These are phyloP conservation scores for Wakefieldia striispora DNA, from an alignment of 768 basidiomycete genomes.

Conservation along the genomic window DNA sequence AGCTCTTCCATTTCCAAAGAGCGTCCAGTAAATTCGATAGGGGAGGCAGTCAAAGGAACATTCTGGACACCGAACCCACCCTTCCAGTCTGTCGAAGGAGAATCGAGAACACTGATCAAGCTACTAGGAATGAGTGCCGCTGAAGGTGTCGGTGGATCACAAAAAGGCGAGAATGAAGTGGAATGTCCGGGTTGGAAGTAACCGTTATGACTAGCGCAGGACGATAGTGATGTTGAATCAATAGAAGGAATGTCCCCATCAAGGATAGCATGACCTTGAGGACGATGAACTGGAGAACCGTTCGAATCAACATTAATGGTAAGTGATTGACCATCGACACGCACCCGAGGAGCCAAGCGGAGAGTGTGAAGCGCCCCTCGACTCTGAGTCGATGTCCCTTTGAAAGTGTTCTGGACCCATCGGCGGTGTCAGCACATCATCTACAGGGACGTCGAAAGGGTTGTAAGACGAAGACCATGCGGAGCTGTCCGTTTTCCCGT, in stretches of 20 bases:
- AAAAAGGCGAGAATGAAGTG: conserved; percentile 54
- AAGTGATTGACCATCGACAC: conserved; percentile 21
- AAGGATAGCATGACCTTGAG: conserved; percentile 42
- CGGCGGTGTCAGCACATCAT: conserved; percentile 19
- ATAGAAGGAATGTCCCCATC: conserved; percentile 39
- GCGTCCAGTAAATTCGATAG: conserved; percentile 38
- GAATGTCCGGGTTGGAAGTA: conserved; percentile 16
- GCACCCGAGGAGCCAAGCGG: conserved; percentile 30
- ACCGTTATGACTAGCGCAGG: conserved; percentile 9
- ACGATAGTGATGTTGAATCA: conserved; percentile 16
- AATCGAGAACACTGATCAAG: conserved; percentile 45
- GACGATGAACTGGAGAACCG: conserved; percentile 19
- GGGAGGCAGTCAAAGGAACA: conserved; percentile 38
- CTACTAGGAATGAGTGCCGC: conserved; percentile 55
- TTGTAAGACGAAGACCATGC: conserved; percentile 30
- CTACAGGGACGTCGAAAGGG: conserved; percentile 27
- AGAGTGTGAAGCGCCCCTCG: conserved; percentile 18
- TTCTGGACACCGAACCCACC: conserved; percentile 15
- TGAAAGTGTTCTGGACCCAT: conserved; percentile 8
- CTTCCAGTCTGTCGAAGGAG: conserved; percentile 58
- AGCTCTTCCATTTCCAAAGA: conserved; percentile 32
- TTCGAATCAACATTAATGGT: conserved; percentile 9
- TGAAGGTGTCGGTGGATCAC: conserved; percentile 39
- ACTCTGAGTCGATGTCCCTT: conserved; percentile 11
- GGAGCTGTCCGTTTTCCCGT: conserved; percentile 15